Evolutionary conservation across 148 eudicot species (phyloP).

Genomic region (Chenopodium suecicum): DNA sequence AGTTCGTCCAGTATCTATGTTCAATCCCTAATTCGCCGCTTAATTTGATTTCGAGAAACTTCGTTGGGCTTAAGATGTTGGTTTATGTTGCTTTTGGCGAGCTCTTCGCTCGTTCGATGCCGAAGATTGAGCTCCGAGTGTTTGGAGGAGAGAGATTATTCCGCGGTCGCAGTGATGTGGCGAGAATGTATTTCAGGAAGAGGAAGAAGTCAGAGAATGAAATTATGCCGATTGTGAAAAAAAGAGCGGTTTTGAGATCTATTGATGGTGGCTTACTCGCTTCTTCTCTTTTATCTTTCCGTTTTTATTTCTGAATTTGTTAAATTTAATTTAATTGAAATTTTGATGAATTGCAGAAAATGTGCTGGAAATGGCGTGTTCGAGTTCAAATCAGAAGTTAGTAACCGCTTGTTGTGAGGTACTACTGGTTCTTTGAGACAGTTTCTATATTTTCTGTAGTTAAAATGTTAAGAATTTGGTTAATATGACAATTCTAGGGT

Average conservation of each 20-base stretch:
- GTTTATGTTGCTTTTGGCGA: constrained; percentile 32
- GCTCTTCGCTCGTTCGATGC: constrained; percentile 35
- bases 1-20: constrained; percentile 45
- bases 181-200: constrained; percentile 48
- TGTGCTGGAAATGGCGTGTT: constrained; percentile 9
- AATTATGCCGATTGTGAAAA: constrained; percentile 23
- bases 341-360: constrained; percentile 30
- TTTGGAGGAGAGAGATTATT: constrained; percentile 15
- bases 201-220: constrained; percentile 37
- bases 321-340: neutral
- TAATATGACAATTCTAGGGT: neutral
- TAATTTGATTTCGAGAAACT: constrained; percentile 20
- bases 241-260: constrained; percentile 24
- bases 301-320: neutral
- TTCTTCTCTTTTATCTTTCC: neutral
- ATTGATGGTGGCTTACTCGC: constrained; percentile 34
- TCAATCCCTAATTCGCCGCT: constrained; percentile 67
- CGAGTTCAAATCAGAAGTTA: neutral
- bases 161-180: constrained; percentile 24
- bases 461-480: neutral
- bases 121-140: constrained; percentile 25
- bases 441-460: neutral
- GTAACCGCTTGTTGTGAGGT: constrained; percentile 11
- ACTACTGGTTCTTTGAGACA: neutral
- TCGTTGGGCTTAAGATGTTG: constrained; percentile 39